Base-by-base conservation (phyloP, 192 early-diverging fungal species). In the Geranomyces variabilis region DNA sequence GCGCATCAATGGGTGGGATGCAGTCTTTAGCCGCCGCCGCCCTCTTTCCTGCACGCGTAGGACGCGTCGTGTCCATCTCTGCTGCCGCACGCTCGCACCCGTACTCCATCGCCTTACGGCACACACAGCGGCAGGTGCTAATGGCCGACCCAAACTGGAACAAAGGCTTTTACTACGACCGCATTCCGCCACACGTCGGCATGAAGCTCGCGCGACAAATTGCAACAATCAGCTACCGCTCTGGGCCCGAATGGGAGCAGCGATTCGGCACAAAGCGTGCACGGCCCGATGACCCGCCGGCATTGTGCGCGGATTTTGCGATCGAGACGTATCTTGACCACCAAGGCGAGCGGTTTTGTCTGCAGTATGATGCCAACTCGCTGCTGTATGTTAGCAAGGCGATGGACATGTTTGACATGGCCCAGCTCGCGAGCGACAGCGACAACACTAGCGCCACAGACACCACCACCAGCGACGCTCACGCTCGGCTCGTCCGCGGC, bases 391-490 rank as follows among this genome's bases (percentile, higher is more conserved):
- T 98, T 22, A 95, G 93, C 61, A 96, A 97, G 75, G 85, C 96
- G 46, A 98, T 99, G 96, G 96, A 99, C 69, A 87, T 99, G 90
- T 99, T 99, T 84, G 95, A 99, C 75, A 91, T 99, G 81, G 33
- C 63, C 34, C 28, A 17, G 17, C 63, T 64, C 41, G 41, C 63
- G 26, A 31, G 0, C 33, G 44, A 31, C 61, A 60, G 29, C 75
- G 21, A 48, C n/a, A 67, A 64, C 34, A 19, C 63, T 66, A 67
- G 96, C 29, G 81, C 90, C 7, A 69, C 85, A 19, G 94, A 92
- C 10, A 78, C 94, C 67, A 68, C 74, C 13, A 44, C 71, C 3
- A 80, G 93, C 51, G 74, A 83, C 46, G 84, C 89, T 71, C 58
- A 60, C 51, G 51, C 19, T 3, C 49, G 53, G 69, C 70, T 98